Evolutionary conservation across 179 eudicot genomes (phyloP), one percentile per base, ranked within the genome.

Genomic region (Amaranthus tricolor): DNA sequence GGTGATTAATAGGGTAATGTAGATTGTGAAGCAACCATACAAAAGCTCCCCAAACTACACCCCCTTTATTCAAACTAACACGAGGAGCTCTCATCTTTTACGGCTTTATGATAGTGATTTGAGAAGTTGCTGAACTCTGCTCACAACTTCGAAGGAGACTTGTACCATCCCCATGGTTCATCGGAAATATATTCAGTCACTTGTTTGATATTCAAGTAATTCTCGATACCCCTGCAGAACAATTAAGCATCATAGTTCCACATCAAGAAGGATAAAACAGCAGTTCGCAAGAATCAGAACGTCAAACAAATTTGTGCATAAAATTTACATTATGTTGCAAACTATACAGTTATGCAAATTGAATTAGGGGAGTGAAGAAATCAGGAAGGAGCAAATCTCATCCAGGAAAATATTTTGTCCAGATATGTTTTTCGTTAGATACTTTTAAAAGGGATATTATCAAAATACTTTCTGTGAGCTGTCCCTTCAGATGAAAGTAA

Each of bases 141-240:
- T 93, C 81, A 94, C 51, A 87, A 87, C 85, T 89, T 93, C 9
- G 95, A 88, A 69, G 99, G 99, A 78, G 94, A 74, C 71, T 81
- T 75, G 84, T 93, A 96, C 98, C 98, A 96, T 40, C 94, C 98
- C 99, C 98, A 96, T 63, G 93, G 92, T 6, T 93, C 98, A 44
- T 86, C 85, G 14, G 98, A 89, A 31, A 86, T 80, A 65, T 96
- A 93, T 71, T 77, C 82, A 2, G 98, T 93, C 70, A 96, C 99
- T 85, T 96, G 99, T 87, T 96, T 96, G 72, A 93, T 77, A 53
- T 85, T 85, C 90, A 93, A 68, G 90, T 88, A 96, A 80, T 91
- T 96, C 65, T 96, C 97, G 2, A 96, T 81, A 56, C 99, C 99
- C 99, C 99, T 96, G 90, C 73, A 76, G 24, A 71, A 21, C 3